Percentiles rank a stretch among this genome's conserved stretches.
Conservation (phyloP, 1,284 basidiomycete species). For the Afroboletus lepidellus region DNA sequence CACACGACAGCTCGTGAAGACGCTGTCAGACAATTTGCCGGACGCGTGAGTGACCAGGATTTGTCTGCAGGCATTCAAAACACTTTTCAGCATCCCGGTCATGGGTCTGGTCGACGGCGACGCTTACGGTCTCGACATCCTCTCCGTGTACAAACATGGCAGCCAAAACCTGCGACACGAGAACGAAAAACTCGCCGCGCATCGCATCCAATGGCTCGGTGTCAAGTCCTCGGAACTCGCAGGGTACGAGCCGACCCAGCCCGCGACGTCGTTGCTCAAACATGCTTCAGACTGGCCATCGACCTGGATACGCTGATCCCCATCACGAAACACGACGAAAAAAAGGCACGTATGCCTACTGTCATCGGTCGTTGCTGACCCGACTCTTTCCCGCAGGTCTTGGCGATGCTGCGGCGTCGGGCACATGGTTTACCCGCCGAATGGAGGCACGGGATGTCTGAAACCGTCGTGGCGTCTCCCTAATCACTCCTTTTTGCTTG, state of each 20-base stretch:
- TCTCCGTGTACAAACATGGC: constrained; percentile 80
- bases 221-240: constrained; percentile 68
- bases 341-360: constrained; percentile 54
- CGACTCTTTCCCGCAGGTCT: constrained; percentile 48
- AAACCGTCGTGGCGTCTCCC: not conserved
- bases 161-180: constrained; percentile 66
- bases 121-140: constrained; percentile 86
- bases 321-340: constrained; percentile 69
- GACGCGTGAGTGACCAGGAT: constrained; percentile 35
- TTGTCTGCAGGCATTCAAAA: not conserved
- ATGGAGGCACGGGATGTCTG: constrained; percentile 63
- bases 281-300: constrained; percentile 51
- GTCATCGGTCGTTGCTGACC: constrained; percentile 2
- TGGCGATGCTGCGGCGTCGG: constrained; percentile 58
- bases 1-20: constrained; percentile 78
- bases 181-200: constrained; percentile 58
- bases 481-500: not conserved
- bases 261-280: not conserved
- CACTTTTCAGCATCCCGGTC: constrained; percentile 58
- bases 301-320: constrained; percentile 63
- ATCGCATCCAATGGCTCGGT: constrained; percentile 76
- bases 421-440: constrained; percentile 47
- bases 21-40: constrained; percentile 66
- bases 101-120: constrained; percentile 86
- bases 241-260: constrained; percentile 39